Base-by-base conservation (phyloP, 2,329 filamentous ascomycete genomes). In the Fusarium cicatricum region DNA sequence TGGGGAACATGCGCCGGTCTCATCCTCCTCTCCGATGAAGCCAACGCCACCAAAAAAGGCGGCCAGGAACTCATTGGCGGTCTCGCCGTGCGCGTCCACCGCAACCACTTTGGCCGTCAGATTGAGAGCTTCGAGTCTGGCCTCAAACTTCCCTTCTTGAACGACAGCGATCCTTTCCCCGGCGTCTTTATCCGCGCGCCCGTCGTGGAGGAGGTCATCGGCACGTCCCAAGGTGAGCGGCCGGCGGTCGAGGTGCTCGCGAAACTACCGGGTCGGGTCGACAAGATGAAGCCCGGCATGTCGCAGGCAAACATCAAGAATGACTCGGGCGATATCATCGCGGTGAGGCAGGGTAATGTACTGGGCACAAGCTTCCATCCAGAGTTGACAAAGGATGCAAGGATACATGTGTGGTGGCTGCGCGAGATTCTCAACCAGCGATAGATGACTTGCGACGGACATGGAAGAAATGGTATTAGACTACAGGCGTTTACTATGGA, bases 1-100 rank as follows among this genome's bases (percentile, higher is more conserved):
- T 99, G 94, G 94, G 95, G 95, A 52, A 98, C 95, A 16, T 99
- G 95, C 74, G 95, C 95, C 11, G 95, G 95, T 10, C 83, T 98
- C 52, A 97, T 99, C 66, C 80, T 98, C 42, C 87, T 99, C 43
- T 90, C 92, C 2, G 90, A 97, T 70, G 87, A 90, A 54, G 94
- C 92, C 43, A 96, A 94, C 73, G 85, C 89, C 59, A 92, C 91
- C 32, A 98, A 97, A 73, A 88, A 90, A 69, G 92, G 92, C 37
- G 94, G 94, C 0, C 95, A 98, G 74, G 92, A 97, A 55, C 83
- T 98, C 48, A 92, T 99, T 59, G 95, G 95, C 12, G 95, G 95
- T 3, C 82, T 99, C 32, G 89, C 92, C 70, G 93, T 99, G 31
- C 83, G 91, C 39, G 93, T 98, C 28, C 92, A 96, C 71, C 85